Evolutionary conservation across 2,329 filamentous ascomycete genomes (phyloP), one percentile per base, ranked within the genome.

Genomic region (Sporothrix sp.): DNA sequence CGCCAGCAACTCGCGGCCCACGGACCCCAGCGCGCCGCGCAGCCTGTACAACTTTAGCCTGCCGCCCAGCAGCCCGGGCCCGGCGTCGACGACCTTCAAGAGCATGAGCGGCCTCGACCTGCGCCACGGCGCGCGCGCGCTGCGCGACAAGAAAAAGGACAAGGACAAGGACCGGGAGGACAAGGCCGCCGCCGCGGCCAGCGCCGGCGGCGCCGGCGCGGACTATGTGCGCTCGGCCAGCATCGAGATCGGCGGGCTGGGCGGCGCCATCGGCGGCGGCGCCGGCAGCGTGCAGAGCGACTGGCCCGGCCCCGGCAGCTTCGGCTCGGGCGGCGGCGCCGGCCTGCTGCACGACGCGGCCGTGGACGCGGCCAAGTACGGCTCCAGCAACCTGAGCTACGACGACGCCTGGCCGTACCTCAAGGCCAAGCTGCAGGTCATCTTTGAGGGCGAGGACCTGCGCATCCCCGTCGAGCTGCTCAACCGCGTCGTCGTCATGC

Each of bases 371-470:
- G 66, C 67, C 37, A 80, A 76, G 57, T 81, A 81, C 59, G 81
- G 84, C 1, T 69, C 87, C 13, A 78, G 81, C 57, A 85, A 84
- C 58, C 82, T 88, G 75, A 79, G 78, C 21, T 62, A 75, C 33
- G 87, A 93, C 58, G 86, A 93, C 64, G 87, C 87, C 6, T 93
- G 87, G 87, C 85, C 87, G 0, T 79, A 85, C 52, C 66, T 93
- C 16, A 88, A 85, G 64, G 82, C 84, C 3, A 84, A 86, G 58
- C 70, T 93, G 36, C 70, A 91, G 4, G 78, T 84, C 51, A 79
- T 93, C 2, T 94, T 93, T 57, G 85, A 90, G 57, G 86, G 85
- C 27, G 87, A 91, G 61, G 85, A 89, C 56, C 68, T 90, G 16
- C 76, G 85, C 32, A 72, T 87, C n/a, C 86, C 87, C 0, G 79